Conservation (phyloP, 2,329 filamentous ascomycete species). For the Penicillium brevicompactum region DNA sequence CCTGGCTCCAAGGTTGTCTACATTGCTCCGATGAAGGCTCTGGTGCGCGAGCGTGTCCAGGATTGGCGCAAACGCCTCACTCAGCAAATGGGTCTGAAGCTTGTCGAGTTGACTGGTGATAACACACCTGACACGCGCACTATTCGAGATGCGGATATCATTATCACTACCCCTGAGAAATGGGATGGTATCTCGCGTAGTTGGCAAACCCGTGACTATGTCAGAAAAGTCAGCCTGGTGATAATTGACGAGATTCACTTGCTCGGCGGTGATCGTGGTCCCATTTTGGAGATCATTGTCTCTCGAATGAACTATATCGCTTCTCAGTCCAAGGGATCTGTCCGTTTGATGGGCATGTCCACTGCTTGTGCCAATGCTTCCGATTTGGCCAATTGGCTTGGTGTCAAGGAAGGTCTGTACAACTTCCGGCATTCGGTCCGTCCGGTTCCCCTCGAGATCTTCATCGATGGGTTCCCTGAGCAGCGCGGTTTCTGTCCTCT, state of each 20-base stretch:
- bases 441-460: constrained; percentile 92
- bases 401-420: constrained; percentile 92
- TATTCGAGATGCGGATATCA: constrained; percentile 94
- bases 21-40: constrained; percentile 98
- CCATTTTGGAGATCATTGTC: constrained; percentile 96
- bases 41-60: constrained; percentile 92
- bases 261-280: constrained; percentile 92
- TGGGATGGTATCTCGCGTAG: constrained; percentile 99
- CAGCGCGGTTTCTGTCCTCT: constrained; percentile 92
- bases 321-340: constrained; percentile 83
- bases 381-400: constrained; percentile 93
- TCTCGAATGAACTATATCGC: constrained; percentile 97
- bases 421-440: constrained; percentile 98
- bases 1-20: constrained; percentile 98
- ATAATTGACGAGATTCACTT: constrained; percentile 99
- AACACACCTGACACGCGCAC: constrained; percentile 97
- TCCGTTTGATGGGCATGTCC: constrained; percentile 96
- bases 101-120: constrained; percentile 95
- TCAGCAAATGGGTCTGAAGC: constrained; percentile 77
- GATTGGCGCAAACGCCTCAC: constrained; percentile 89
- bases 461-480: constrained; percentile 96
- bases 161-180: constrained; percentile 98
- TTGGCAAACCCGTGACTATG: constrained; percentile 97
- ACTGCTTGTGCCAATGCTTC: constrained; percentile 95
- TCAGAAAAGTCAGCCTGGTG: constrained; percentile 89